Base-by-base conservation (phyloP, 164 flowering plant species). In the Tinospora cordifolia region DNA sequence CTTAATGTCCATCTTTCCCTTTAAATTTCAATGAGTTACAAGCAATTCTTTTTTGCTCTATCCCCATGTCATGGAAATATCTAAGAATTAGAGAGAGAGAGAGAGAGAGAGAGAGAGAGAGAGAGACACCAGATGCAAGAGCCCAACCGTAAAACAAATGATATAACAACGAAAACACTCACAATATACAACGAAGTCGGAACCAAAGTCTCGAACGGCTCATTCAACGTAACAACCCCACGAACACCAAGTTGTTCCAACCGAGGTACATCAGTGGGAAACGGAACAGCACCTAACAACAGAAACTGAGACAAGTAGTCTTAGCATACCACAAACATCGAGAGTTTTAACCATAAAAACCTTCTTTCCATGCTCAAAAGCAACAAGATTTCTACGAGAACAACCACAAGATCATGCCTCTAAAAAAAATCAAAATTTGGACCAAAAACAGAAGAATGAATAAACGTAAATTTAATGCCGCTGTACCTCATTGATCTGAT, bases 241-340 rank as follows among this genome's bases (percentile, higher is more conserved):
- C 80, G 64, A 68, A 93, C 98, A 67, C 97, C 97, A 74, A 84
- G 83, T 66, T 84, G 85, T 78, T 88, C 90, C 68, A 93, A 75
- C 72, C 83, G 84, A 1, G 87, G 87, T 67, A 93, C 96, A 78
- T 93, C 92, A 70, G 79, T 49, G 15, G 98, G 93, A 79, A 93
- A 93, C 64, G 98, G 98, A 82, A 93, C 98, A 71, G 98, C 98
- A 69, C 98, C 98, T 76, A 93, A 71, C 78, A 93, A 68, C 65
- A 93, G 21, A 87, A 83, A 88, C 97, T 93, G 92, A 71, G 63
- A 63, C 62, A 6, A 7, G 27, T 74, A 17, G 51, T 62, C 46
- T 78, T 71, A 75, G 69, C 36, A 30, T 41, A 25, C 0, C 63
- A 26, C 19, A 15, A 1, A 11, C 25, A 25, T 25, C 46, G 24